Evolutionary conservation across 495 filamentous ascomycete genomes (phyloP).

Genomic region (Letharia lupina): DNA sequence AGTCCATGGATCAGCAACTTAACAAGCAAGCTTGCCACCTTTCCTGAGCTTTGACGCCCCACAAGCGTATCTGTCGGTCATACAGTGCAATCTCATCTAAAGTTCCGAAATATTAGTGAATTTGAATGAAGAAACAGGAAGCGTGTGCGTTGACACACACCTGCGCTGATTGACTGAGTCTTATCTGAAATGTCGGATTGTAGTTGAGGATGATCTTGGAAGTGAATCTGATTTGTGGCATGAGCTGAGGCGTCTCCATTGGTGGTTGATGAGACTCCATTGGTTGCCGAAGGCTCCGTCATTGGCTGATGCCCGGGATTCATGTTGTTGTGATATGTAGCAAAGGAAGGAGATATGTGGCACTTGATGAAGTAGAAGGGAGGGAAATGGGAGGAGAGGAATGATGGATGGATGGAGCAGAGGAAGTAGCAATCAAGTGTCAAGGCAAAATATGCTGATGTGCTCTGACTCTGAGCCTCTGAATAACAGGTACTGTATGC

Average conservation of each 20-base stretch:
- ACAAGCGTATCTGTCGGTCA: conserved; percentile 95
- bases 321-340: not conserved
- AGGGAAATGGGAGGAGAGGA: not conserved
- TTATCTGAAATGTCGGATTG: conserved; percentile 16
- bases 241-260: conserved; percentile 11
- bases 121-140: not conserved
- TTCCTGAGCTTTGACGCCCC: conserved; percentile 91
- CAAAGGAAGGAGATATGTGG: not conserved
- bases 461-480: no score
- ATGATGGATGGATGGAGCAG: no score
- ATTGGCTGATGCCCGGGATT: not conserved
- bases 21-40: conserved; percentile 32
- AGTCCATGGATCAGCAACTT: conserved; percentile 8
- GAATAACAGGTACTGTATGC: no score
- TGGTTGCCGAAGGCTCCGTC: conserved; percentile 8
- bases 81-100: conserved; percentile 95
- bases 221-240: not conserved
- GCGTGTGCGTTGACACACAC: conserved; percentile 27
- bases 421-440: no score
- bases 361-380: not conserved
- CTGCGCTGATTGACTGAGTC: conserved; percentile 44
- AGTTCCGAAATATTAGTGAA: not conserved
- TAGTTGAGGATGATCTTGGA: conserved; percentile 20
- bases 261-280: conserved; percentile 10
- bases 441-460: no score